Conservation (phyloP, 1,139 yeast genomes). For the Protomyces macrosporus region DNA sequence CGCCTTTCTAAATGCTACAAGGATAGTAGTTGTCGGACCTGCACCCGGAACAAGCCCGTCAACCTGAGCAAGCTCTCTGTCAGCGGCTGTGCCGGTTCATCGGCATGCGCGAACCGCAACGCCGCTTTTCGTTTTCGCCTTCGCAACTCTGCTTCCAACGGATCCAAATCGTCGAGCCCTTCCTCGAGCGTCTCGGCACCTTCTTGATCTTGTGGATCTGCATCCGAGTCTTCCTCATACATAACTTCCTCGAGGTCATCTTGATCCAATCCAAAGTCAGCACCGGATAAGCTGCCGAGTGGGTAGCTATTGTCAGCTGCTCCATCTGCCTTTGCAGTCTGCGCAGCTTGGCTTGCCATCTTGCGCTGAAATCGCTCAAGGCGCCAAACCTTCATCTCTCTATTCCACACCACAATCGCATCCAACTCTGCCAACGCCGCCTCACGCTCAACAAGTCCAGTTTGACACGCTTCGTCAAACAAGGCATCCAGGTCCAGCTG, state of each 20-base stretch:
- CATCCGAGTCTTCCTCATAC: slow-evolving; percentile 29
- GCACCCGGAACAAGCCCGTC: not conserved
- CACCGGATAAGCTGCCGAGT: slow-evolving; percentile 45
- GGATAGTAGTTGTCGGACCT: not conserved
- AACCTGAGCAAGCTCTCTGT: slow-evolving; percentile 31
- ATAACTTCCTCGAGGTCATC: slow-evolving; percentile 57
- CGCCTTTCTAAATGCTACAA: too few species aligned
- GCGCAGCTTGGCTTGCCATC: slow-evolving; percentile 29
- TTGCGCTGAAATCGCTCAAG: slow-evolving; percentile 37
- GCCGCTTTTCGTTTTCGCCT: slow-evolving; percentile 26
- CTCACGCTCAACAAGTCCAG: slow-evolving; percentile 40
- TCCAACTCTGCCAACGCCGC: slow-evolving; percentile 46
- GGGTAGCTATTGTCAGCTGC: slow-evolving; percentile 40
- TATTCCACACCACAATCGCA: slow-evolving; percentile 45
- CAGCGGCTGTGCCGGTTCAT: slow-evolving; percentile 33
- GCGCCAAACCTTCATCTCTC: slow-evolving; percentile 43
- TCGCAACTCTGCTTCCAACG: slow-evolving; percentile 32
- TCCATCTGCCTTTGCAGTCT: slow-evolving; percentile 45
- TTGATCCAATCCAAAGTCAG: slow-evolving; percentile 55
- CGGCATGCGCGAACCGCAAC: slow-evolving; percentile 19
- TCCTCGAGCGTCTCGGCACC: slow-evolving; percentile 23
- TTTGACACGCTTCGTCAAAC: slow-evolving; percentile 29
- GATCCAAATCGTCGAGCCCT: slow-evolving; percentile 30
- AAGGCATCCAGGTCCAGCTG: slow-evolving; percentile 39
- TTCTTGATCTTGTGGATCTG: slow-evolving; percentile 31